Conservation (phyloP, 305 asterid species). For the Salvia sclarea region DNA sequence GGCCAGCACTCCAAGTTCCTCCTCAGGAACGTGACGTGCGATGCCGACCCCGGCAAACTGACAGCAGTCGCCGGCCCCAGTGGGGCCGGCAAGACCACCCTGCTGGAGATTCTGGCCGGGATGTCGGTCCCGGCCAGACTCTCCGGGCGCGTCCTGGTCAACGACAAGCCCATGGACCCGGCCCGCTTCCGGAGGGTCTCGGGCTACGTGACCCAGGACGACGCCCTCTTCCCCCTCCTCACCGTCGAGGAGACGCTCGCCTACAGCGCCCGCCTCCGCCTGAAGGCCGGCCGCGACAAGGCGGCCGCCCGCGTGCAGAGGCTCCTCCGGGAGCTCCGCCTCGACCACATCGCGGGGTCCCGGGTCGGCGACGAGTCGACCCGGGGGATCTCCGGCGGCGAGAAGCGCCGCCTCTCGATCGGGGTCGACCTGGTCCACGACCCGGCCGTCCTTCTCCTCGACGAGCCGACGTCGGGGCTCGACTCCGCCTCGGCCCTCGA, state of each 20-base stretch:
- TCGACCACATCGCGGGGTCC: conserved; percentile 50
- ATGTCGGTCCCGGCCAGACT: conserved; percentile 34
- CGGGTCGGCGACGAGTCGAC: conserved; percentile 58
- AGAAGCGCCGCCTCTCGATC: conserved; percentile 70
- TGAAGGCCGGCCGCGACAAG: conserved; percentile 31
- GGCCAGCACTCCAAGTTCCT: conserved; percentile 32
- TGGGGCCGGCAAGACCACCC: conserved; percentile 79
- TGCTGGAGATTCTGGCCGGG: conserved; percentile 65
- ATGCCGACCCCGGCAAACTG: conserved; percentile 59
- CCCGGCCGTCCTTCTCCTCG: conserved; percentile 62
- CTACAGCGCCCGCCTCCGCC: conserved; percentile 72
- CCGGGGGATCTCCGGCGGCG: conserved; percentile 82
- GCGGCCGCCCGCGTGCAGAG: conserved; percentile 38
- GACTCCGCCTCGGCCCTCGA: conserved; percentile 72
- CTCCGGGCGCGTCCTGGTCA: conserved; percentile 56
- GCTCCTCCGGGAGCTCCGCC: conserved; percentile 62
- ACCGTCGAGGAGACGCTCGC: conserved; percentile 71
- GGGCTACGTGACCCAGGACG: conserved; percentile 75
- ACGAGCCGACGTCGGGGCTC: conserved; percentile 80
- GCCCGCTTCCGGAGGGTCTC: conserved; percentile 51
- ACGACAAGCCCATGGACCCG: conserved; percentile 45
- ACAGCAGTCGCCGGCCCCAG: conserved; percentile 78
- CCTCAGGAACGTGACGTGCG: conserved; percentile 52
- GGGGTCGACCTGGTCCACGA: conserved; percentile 75
- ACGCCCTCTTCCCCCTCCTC: conserved; percentile 68